Evolutionary conservation across 139 green algal species (phyloP).

Genomic region (Ettlia oleoabundans): DNA sequence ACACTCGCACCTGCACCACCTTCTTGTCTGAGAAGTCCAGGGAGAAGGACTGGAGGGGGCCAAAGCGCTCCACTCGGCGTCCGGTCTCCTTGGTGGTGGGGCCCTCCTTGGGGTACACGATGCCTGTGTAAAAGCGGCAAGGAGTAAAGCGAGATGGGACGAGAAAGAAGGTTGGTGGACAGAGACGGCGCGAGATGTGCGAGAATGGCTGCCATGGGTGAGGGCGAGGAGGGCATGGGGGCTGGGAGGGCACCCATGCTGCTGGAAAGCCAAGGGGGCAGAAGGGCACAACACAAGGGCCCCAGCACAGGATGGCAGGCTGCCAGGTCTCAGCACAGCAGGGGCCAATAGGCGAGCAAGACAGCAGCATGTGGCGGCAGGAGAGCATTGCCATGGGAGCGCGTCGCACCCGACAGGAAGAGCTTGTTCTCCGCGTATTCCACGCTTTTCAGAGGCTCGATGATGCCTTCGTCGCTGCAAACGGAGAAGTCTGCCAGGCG

Average conservation of each 20-base stretch:
- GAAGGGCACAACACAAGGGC: too few species aligned
- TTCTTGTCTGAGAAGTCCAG: conserved; percentile 35
- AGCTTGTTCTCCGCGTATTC: conserved; percentile 24
- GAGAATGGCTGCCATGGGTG: too few species aligned
- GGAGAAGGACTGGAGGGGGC: conserved; percentile 33
- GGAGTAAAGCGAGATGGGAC: neutral
- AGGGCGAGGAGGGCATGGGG: too few species aligned
- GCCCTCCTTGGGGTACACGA: conserved; percentile 47
- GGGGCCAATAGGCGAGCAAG: too few species aligned
- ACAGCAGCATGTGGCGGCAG: too few species aligned
- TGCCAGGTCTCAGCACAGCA: too few species aligned
- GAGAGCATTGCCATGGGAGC: too few species aligned
- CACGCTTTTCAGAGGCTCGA: conserved; percentile 37
- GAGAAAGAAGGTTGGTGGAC: too few species aligned
- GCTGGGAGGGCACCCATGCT: too few species aligned
- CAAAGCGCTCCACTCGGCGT: conserved; percentile 20
- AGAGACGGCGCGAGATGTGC: too few species aligned
- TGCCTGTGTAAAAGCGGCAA: conserved; percentile 12
- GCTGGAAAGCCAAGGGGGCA: too few species aligned
- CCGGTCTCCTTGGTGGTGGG: conserved; percentile 37
- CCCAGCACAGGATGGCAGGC: too few species aligned
- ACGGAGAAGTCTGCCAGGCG: conserved; percentile 45
- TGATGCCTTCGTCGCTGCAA: conserved; percentile 15
- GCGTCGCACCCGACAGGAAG: conserved; percentile 27
- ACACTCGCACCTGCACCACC: conserved; percentile 28